Evolutionary conservation across 2,329 filamentous ascomycete genomes (phyloP).

Genomic region (Botryotinia narcissicola): DNA sequence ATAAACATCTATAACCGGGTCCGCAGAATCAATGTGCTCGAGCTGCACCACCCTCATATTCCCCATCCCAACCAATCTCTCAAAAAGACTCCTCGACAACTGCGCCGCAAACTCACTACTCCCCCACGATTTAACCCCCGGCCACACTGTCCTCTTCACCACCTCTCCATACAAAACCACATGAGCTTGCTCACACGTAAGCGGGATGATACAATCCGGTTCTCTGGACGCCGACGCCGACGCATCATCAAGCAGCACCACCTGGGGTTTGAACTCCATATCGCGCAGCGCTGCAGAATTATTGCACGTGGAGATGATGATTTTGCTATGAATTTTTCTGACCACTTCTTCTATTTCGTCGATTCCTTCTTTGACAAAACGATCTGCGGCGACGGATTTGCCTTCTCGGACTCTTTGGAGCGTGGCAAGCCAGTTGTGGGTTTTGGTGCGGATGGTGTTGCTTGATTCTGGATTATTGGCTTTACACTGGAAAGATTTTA

Average conservation of each 20-base stretch:
- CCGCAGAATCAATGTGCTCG: no score
- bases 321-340: not conserved
- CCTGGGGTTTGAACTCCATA: not conserved
- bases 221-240: not conserved
- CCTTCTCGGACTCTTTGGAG: not conserved
- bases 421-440: not conserved
- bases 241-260: not conserved
- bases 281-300: not conserved
- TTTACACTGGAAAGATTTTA: not conserved
- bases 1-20: no score
- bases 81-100: not conserved
- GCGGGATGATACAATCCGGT: not conserved
- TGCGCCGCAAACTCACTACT: not conserved
- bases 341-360: not conserved
- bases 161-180: not conserved
- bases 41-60: not conserved
- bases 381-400: not conserved
- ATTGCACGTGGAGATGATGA: not conserved
- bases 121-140: not conserved
- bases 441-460: not conserved
- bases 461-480: not conserved
- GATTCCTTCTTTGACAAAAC: not conserved
- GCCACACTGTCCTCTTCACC: not conserved
- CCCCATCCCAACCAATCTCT: not conserved
- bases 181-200: not conserved